Base-by-base conservation (phyloP, 2,329 filamentous ascomycete genomes). In the Bipolaris oryzae region DNA sequence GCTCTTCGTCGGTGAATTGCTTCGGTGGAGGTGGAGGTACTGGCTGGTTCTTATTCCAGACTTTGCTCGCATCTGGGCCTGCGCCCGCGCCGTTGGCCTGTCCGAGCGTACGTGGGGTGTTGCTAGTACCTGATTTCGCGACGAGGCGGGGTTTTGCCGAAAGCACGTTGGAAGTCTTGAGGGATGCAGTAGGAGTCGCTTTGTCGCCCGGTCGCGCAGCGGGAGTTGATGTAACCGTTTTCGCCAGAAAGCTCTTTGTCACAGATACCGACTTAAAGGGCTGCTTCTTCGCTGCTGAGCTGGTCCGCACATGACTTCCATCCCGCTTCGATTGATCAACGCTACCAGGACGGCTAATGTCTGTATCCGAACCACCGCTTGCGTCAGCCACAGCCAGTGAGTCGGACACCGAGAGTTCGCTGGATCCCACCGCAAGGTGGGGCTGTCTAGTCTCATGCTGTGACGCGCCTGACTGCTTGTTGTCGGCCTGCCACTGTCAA, bases 11-110 rank as follows among this genome's bases (percentile, higher is more conserved):
- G 3, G 91, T 94, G 57, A 92, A 87, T 53, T 92, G 91, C 74
- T 91, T 92, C 4, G 89, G 87, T 58, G 92, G 89, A 6, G 89
- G 87, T 6, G 84, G 83, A 50, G 87, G 84, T 6, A 82, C 84
- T 89, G 90, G 89, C 80, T 88, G 84, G 74, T 95, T 96, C 78
- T 92, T 93, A 79, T 95, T 96, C 91, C 91, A 96, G 38, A 96
- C 90, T 50, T 84, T 89, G 74, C 81, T 90, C 28, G 85, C 83
- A 74, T 93, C 90, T 13, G 90, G 89, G 23, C 86, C 87, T 58
- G 84, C 72, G 16, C 83, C 81, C 33, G 83, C 69, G 61, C 88
- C 87, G 49, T 84, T 84, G 58, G 86, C 84, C 68, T 86, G 88
- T 52, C 77, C 75, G 53, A 82, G 74, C 21, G 80, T 64, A 56